Percentiles rank a stretch among this genome's conserved stretches.
phyloP scores from a whole-genome alignment of 148 eudicot species.

The Diospyros lotus region DNA sequence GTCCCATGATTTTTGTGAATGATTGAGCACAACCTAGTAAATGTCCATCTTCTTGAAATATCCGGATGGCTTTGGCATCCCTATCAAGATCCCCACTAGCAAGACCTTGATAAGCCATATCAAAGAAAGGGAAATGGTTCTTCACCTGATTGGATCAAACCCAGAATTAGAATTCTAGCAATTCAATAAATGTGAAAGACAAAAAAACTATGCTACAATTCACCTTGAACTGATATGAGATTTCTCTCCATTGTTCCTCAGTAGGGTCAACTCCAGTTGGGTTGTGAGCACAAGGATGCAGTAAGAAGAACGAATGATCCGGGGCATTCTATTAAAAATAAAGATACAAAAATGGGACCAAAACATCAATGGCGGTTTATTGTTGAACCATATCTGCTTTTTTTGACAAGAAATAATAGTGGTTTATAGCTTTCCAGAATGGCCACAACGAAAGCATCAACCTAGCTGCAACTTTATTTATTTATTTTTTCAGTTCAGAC shows the following conservation, averaged over 20 bases:
- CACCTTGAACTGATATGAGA: conserved; percentile 3
- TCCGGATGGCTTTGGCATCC: conserved; percentile 50
- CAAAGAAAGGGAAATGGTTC: conserved; percentile 41
- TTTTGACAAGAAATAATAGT: background rate
- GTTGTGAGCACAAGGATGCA: conserved; percentile 63
- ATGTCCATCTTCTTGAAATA: conserved; percentile 56
- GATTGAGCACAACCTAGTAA: conserved; percentile 54
- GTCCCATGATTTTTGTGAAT: conserved; percentile 55
- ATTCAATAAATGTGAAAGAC: no score
- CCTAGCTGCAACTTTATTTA: background rate
- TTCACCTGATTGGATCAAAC: conserved; percentile 8
- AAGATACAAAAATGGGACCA: background rate
- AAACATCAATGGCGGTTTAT: no score
- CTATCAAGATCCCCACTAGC: conserved; percentile 54
- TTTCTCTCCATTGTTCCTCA: conserved; percentile 46
- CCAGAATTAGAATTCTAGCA: conserved; percentile 1
- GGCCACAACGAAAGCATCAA: background rate
- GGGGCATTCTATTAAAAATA: background rate
- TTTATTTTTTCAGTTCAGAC: no score
- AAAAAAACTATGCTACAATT: background rate
- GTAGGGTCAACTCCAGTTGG: conserved; percentile 64
- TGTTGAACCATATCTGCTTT: no score
- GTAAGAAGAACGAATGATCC: conserved; percentile 6
- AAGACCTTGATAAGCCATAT: conserved; percentile 63
- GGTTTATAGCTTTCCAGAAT: background rate